phyloP scores from a whole-genome alignment of 805 yeast genomes.

The Blastobotrys parvus region DNA sequence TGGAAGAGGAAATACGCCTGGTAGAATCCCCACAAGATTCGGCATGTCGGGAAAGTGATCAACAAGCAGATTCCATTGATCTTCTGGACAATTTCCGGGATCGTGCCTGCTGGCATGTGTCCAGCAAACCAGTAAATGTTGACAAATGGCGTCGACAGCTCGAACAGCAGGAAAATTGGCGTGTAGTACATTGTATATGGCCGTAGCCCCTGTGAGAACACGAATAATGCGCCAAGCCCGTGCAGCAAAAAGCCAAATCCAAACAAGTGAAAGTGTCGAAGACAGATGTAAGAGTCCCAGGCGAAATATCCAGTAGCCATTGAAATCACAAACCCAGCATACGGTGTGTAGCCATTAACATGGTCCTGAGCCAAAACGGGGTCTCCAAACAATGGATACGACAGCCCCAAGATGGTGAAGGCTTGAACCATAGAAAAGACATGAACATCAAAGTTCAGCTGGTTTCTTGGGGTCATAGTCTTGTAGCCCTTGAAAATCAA shows the following conservation, averaged over 20 bases:
- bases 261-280: slow-evolving; percentile 53
- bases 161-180: slow-evolving; percentile 77
- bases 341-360: slow-evolving; percentile 64
- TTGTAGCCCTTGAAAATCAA: slow-evolving; percentile 45
- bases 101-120: slow-evolving; percentile 59
- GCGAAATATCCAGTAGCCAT: slow-evolving; percentile 77
- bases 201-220: slow-evolving; percentile 50
- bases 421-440: slow-evolving; percentile 84
- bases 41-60: slow-evolving; percentile 59
- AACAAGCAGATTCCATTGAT: slow-evolving; percentile 69
- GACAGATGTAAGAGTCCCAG: slow-evolving; percentile 79
- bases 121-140: slow-evolving; percentile 88
- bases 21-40: slow-evolving; percentile 82
- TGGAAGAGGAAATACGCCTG: slow-evolving; percentile 48
- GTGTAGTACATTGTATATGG: slow-evolving; percentile 79
- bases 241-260: slow-evolving; percentile 80
- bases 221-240: slow-evolving; percentile 72
- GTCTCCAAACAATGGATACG: slow-evolving; percentile 60
- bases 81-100: slow-evolving; percentile 45
- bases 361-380: slow-evolving; percentile 41
- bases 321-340: slow-evolving; percentile 64
- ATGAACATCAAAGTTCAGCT: slow-evolving; percentile 81
- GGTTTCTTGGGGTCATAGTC: slow-evolving; percentile 35
- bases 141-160: slow-evolving; percentile 89
- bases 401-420: slow-evolving; percentile 47